Base-by-base conservation (phyloP, 2,329 filamentous ascomycete genomes). In the Ceratocystis destructans region DNA sequence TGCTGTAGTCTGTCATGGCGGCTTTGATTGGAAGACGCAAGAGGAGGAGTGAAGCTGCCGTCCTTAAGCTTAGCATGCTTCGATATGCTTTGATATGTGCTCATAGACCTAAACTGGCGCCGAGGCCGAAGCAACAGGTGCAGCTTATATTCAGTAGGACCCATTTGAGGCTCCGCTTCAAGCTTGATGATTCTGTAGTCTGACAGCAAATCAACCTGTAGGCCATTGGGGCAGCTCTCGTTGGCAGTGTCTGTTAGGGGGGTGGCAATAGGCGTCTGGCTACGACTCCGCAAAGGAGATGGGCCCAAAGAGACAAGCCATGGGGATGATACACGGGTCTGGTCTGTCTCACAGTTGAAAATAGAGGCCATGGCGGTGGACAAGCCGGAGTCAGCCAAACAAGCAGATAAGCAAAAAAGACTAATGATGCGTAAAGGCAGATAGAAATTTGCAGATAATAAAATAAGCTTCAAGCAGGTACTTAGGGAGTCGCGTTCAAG, bases 121-220 rank as follows among this genome's bases (percentile, higher is more conserved):
- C 93, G 83, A 17, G 88, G 86, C 45, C 91, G 85, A 64, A 96
- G 78, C 5, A 97, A 81, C 5, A 99, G 79, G 76, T 97, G 94
- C 55, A 99, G 78, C 75, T 99, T 99, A 77, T 99, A 99, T 76
- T 99, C 94, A 0, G 90, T 95, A 20, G 94, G 91, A 0, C 94
- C 94, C 69, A 95, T 87, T 73, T 97, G 92, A 5, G 93, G 93
- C 74, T 99, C 94, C 12, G 93, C 87, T 69, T 92, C 87, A 17
- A 99, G 78, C 72, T 87, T 90, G 57, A 86, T 87, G 59, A 94
- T 83, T 1, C 82, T 83, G 73, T 84, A 86, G 66, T 87, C 82
- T 3, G 80, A 80, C 12, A 83, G 76, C 6, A 80, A 71, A n/a
- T 77, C 78, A 5, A 77, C 73, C 12, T 46, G 64, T 25, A 64